These are phyloP conservation scores for Cercospora sesami DNA, from an alignment of 2,329 filamentous ascomycete genomes.

Conservation along the genomic window DNA sequence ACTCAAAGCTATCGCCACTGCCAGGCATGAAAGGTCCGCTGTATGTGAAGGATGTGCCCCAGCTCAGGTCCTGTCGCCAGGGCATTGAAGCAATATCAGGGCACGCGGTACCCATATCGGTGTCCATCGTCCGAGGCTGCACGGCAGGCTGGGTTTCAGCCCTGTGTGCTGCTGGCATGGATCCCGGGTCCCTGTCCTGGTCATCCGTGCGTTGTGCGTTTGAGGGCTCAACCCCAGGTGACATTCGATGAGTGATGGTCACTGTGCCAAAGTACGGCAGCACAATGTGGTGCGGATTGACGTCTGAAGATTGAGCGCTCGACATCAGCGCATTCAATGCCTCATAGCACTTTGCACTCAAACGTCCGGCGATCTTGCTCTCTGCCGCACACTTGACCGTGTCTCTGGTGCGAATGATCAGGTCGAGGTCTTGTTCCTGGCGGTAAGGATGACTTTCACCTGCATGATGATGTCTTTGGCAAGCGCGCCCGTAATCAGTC, in stretches of 20 bases:
- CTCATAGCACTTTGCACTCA: conserved; percentile 15
- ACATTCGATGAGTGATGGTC: not conserved
- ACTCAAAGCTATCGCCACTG: not conserved
- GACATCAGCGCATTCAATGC: conserved; percentile 11
- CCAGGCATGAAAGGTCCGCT: not conserved
- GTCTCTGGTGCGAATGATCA: conserved; percentile 1
- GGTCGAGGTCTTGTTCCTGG: conserved; percentile 11
- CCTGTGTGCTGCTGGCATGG: not conserved
- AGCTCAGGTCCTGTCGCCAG: not conserved
- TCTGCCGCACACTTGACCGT: conserved; percentile 12
- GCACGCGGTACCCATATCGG: not conserved
- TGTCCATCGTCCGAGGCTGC: not conserved
- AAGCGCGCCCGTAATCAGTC: conserved; percentile 39
- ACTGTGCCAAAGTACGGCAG: conserved; percentile 21
- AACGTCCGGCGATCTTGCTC: not conserved
- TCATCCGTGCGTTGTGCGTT: not conserved
- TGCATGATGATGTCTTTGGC: conserved; percentile 13
- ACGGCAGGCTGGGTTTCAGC: not conserved
- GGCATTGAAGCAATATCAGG: not conserved
- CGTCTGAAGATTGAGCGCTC: not conserved
- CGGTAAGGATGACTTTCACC: not conserved
- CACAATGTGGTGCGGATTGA: not conserved
- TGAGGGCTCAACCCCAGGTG: not conserved
- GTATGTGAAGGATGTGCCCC: conserved; percentile 7
- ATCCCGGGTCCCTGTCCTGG: not conserved